Evolutionary conservation across 2,329 filamentous ascomycete genomes (phyloP).

Genomic region (Macrophomina pseudophaseolina): DNA sequence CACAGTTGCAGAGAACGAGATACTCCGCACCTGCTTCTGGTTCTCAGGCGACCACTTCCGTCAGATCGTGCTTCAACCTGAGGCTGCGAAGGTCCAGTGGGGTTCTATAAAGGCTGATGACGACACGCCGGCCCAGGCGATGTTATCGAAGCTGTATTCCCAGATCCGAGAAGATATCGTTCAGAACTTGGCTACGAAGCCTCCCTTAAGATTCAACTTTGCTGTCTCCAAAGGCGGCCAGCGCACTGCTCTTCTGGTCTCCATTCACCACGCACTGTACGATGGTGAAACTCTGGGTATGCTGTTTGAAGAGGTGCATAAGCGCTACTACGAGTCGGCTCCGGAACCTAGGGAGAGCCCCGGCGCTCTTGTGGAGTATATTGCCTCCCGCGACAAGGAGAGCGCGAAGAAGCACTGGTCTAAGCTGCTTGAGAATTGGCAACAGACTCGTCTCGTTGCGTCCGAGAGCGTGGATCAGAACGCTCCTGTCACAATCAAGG

Average conservation of each 20-base stretch:
- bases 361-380: conserved; percentile 36
- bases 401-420: conserved; percentile 32
- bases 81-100: conserved; percentile 31
- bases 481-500: neutral
- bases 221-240: conserved; percentile 32
- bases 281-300: conserved; percentile 43
- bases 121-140: conserved; percentile 28
- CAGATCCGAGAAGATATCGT: conserved; percentile 29
- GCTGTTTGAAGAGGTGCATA: conserved; percentile 41
- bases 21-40: conserved; percentile 66
- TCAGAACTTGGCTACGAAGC: conserved; percentile 27
- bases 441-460: conserved; percentile 50
- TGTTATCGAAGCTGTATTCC: conserved; percentile 27
- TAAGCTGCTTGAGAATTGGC: conserved; percentile 38
- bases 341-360: conserved; percentile 32
- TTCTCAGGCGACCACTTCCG: conserved; percentile 32
- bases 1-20: conserved; percentile 51
- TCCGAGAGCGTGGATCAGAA: conserved; percentile 21
- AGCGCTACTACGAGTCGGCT: conserved; percentile 32
- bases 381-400: conserved; percentile 34
- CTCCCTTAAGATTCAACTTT: conserved; percentile 38
- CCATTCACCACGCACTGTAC: conserved; percentile 47
- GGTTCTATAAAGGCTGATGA: conserved; percentile 30
- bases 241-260: conserved; percentile 36
- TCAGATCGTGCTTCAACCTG: conserved; percentile 37